Base-by-base conservation (phyloP, 1,284 basidiomycete genomes). In the Marasmius fiardii region DNA sequence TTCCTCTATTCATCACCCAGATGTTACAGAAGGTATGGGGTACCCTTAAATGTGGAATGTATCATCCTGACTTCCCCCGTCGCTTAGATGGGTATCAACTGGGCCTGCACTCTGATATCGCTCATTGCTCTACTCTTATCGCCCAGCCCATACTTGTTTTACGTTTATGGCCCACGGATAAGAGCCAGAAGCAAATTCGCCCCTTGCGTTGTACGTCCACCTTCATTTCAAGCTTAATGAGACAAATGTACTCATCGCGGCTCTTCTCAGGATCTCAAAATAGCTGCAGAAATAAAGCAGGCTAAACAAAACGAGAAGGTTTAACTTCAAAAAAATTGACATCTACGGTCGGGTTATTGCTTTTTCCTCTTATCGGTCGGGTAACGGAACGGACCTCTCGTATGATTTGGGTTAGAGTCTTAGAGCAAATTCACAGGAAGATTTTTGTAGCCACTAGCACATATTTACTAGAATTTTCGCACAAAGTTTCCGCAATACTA, bases 121-220 rank as follows among this genome's bases (percentile, higher is more conserved):
- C 65, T 78, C n/a, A 60, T 86, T 24, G 74, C 71, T 0, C 64
- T 83, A 1, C 48, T 83, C 4, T 76, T 86, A 39, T 72, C 77
- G 1, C 83, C 83, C 0, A 75, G 73, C 34, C 84, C 85, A 2
- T 82, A 85, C 71, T 62, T 86, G 43, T 86, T 87, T 71, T 83
- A 58, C 57, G 56, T 56, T 35, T 86, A 78, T 59, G 83, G 84
- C 2, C 65, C 79, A 0, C 62, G 64, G 41, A 77, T 86, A 44
- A 71, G 84, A 18, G 59, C 63, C 21, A 68, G 68, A 43, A 83
- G 81, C 62, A 75, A 67, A 55, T 80, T 81, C 61, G 81, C 81
- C 11, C 82, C 82, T 4, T 81, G 80, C 57, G 66, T 76, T 35
- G 81, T 80, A 64, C 61, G 79, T 61, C 12, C 5, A 12, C 12